Conservation (phyloP, 441 rosid species). For the Pelargonium citronellum region DNA sequence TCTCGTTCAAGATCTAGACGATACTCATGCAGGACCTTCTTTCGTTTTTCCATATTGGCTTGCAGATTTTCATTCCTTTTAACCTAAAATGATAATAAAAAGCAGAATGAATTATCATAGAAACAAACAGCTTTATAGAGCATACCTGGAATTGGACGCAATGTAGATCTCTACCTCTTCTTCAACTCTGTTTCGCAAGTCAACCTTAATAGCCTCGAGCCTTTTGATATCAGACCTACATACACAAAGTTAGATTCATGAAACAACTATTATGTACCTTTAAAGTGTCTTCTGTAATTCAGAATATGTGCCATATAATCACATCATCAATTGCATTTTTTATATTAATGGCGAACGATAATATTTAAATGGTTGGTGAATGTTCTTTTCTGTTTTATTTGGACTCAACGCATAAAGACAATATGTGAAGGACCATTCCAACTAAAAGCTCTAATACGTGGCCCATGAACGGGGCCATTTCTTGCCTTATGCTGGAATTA, state of each 20-base stretch:
- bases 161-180: conserved; percentile 51
- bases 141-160: conserved; percentile 16
- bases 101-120: conserved; percentile 11
- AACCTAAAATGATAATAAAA: conserved; percentile 35
- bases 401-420: no score
- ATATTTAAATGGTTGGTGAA: no score
- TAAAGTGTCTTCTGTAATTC: not conserved
- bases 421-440: no score
- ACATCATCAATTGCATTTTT: no score
- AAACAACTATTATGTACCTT: not conserved
- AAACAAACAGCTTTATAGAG: conserved; percentile 14
- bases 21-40: conserved; percentile 53
- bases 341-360: no score
- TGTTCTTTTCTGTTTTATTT: no score
- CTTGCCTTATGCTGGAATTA: no score
- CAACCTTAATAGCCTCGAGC: conserved; percentile 58
- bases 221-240: conserved; percentile 58
- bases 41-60: conserved; percentile 57
- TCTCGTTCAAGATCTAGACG: conserved; percentile 72
- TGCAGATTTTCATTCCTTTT: conserved; percentile 55
- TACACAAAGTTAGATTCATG: conserved; percentile 23
- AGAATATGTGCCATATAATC: conserved; percentile 1
- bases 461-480: no score
- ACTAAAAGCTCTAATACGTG: no score
- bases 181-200: conserved; percentile 53